phyloP scores from a whole-genome alignment of 176 grass and related monocot species.

The Triticum dicoccoides region DNA sequence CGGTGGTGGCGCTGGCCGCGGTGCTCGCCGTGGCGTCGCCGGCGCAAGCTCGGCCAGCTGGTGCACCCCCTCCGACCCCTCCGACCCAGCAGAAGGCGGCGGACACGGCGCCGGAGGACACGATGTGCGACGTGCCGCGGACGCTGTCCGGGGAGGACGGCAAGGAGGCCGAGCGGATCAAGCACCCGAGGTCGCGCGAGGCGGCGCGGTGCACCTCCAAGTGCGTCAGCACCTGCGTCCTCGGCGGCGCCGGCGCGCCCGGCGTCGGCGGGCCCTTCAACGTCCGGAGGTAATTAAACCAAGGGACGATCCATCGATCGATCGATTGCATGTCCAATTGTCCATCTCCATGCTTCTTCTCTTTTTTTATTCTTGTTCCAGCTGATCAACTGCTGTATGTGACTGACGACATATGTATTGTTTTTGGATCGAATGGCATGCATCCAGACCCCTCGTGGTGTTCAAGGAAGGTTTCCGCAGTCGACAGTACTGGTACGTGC shows the following conservation, averaged over 20 bases:
- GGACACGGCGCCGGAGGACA: conserved; percentile 4
- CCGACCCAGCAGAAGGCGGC: background rate
- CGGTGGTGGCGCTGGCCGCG: conserved; percentile 31
- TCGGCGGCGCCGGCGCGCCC: conserved; percentile 66
- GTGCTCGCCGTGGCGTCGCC: conserved; percentile 16
- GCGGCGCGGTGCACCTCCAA: conserved; percentile 57
- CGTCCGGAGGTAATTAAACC: conserved; percentile 36
- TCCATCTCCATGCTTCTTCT: background rate
- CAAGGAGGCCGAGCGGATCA: conserved; percentile 31
- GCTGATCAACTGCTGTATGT: background rate
- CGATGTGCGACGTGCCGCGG: conserved; percentile 49
- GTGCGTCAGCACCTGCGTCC: conserved; percentile 81
- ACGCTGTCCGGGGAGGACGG: conserved; percentile 37
- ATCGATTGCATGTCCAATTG: too few species aligned
- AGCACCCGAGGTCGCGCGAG: conserved; percentile 46
- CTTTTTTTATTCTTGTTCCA: background rate
- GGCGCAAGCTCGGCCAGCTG: background rate
- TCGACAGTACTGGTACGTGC: conserved; percentile 52
- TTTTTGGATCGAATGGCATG: background rate
- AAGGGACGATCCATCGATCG: background rate
- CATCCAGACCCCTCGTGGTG: conserved; percentile 33
- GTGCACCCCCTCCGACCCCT: background rate
- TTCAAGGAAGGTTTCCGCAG: conserved; percentile 73
- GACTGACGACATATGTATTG: background rate
- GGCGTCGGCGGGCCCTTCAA: conserved; percentile 66